Evolutionary conservation across 1,284 basidiomycete species (phyloP), one percentile per base, ranked within the genome.

Genomic region (Apiotrichum sp.): DNA sequence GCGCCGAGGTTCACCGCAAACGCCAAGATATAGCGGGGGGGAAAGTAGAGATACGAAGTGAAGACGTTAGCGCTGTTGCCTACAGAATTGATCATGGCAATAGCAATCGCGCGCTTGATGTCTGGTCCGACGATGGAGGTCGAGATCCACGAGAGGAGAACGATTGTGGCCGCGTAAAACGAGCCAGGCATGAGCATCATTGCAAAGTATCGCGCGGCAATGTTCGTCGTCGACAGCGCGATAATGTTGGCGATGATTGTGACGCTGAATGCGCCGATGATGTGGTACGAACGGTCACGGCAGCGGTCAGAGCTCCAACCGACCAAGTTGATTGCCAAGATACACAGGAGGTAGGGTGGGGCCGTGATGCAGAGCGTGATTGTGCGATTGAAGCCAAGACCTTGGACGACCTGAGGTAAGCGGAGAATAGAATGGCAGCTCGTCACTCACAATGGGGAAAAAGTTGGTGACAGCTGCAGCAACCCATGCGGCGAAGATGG

Each of bases 31-130:
- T 65, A 74, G 38, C 68, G 66, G 7, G 72, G 73, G 39, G 54
- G 47, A 56, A 63, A 64, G 67, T 72, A 73, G 41, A 74, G 64
- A 61, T 75, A 76, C 3, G 65, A 65, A 3, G 68, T 72, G 68
- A 69, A 74, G 55, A 77, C 69, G 61, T 76, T 74, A 35, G 73
- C 70, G 5, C 69, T 71, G 56, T 76, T 70, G 40, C 65, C 68
- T 29, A 75, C 53, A 6, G 72, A 62, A 64, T 77, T 77, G 63
- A 77, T 64, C 46, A 73, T 57, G 1, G 74, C 72, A 52, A 71
- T 67, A 5, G 69, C 70, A 47, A 75, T 62, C 9, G 73, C 70
- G 43, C 76, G 70, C 62, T 75, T 75, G 62, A 73, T 63, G 36
- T 65, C 61, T 1, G 76, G 75, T 3, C 76, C 74, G 10, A 71